Percentiles rank a stretch among this genome's conserved stretches.
Conservation (phyloP, 2,329 filamentous ascomycete genomes). For the Exophiala aquamarina region DNA sequence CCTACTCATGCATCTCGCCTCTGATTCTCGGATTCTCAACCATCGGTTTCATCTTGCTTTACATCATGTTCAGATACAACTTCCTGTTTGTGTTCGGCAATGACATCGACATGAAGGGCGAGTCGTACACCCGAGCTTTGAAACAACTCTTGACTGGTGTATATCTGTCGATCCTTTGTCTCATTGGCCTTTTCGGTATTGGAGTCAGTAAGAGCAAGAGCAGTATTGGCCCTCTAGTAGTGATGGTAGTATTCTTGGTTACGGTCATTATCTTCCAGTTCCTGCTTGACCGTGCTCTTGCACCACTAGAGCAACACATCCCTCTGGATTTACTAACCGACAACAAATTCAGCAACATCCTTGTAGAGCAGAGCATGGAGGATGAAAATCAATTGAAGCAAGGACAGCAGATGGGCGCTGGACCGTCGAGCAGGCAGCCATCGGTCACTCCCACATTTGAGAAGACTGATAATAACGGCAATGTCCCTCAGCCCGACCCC, state of each 20-base stretch:
- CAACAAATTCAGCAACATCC: constrained; percentile 20
- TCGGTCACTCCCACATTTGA: constrained; percentile 25
- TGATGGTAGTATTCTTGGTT: constrained; percentile 74
- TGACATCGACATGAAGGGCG: constrained; percentile 79
- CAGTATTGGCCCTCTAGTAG: constrained; percentile 64
- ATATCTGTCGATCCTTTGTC: constrained; percentile 78
- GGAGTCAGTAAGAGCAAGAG: constrained; percentile 40
- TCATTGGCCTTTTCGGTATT: constrained; percentile 81
- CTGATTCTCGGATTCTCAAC: constrained; percentile 80
- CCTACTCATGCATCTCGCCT: constrained; percentile 84
- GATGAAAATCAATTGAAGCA: constrained; percentile 21
- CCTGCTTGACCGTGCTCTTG: constrained; percentile 45
- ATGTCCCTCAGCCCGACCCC: constrained; percentile 19
- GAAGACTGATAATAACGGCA: constrained; percentile 28
- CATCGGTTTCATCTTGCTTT: constrained; percentile 75
- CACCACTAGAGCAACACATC: constrained; percentile 60
- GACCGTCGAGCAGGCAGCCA: constrained; percentile 16
- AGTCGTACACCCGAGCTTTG: constrained; percentile 82
- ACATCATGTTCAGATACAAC: constrained; percentile 87
- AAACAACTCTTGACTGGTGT: constrained; percentile 81
- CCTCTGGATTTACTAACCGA: constrained; percentile 59
- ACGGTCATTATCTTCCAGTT: constrained; percentile 75
- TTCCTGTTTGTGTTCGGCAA: constrained; percentile 82
- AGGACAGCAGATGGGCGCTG: constrained; percentile 3
- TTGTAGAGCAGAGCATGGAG: constrained; percentile 15